Evolutionary conservation across 148 eudicot genomes (phyloP).

Genomic region (Vaccinium macrocarpon): DNA sequence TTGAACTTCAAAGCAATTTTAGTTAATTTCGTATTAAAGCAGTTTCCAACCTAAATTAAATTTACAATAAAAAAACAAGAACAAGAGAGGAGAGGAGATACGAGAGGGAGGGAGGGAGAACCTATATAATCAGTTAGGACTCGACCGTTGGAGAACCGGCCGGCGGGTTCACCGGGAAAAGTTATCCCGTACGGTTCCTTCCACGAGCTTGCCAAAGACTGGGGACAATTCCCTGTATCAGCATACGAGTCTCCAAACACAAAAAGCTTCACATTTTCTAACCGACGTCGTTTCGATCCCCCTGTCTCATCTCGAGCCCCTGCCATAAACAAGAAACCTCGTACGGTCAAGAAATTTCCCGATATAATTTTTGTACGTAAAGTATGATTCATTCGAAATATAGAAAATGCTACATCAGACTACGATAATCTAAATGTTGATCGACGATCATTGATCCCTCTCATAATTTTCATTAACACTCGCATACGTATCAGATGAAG

Average conservation of each 20-base stretch:
- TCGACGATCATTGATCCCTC: too few species aligned
- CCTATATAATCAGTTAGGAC: constrained; percentile 50
- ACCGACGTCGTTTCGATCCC: background rate
- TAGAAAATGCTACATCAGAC: background rate
- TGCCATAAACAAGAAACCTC: background rate
- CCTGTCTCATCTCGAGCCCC: background rate
- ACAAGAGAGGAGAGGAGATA: background rate
- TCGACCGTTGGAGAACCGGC: constrained; percentile 48
- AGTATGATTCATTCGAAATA: too few species aligned
- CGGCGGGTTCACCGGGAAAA: constrained; percentile 49
- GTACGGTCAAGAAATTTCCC: background rate
- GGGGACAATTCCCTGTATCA: constrained; percentile 1
- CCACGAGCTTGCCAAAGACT: constrained; percentile 26
- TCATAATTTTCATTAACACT: too few species aligned
- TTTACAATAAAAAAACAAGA: background rate
- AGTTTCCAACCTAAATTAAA: background rate
- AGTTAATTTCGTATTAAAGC: too few species aligned
- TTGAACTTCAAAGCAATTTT: too few species aligned
- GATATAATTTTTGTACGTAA: background rate
- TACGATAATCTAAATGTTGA: too few species aligned
- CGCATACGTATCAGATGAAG: background rate
- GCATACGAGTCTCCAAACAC: constrained; percentile 9
- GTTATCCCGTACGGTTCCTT: constrained; percentile 42
- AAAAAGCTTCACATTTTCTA: constrained; percentile 2
- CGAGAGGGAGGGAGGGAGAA: background rate